Percentiles rank a stretch among this genome's conserved stretches.
Conservation (phyloP, 108 stramenopile species). For the Schizochytrium sp. region DNA sequence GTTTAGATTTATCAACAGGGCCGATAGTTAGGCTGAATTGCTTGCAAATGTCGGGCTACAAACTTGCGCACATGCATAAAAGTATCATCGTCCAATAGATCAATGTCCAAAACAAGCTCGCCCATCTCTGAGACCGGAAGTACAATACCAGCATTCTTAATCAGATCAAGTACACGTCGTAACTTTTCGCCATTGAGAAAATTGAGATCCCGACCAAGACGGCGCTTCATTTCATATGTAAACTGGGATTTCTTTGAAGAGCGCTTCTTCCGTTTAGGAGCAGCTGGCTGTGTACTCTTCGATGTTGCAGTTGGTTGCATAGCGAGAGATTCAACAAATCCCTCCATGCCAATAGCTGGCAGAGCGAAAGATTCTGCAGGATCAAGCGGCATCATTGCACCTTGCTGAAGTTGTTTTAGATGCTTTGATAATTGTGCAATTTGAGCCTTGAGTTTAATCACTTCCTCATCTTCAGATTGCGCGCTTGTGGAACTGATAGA, state of each 20-base stretch:
- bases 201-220: conserved; percentile 41
- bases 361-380: too few species aligned
- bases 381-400: too few species aligned
- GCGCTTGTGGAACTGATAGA: not conserved
- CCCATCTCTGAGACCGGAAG: not conserved
- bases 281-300: too few species aligned
- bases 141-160: not conserved
- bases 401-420: too few species aligned
- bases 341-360: too few species aligned
- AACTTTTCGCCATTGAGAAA: conserved; percentile 36
- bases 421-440: too few species aligned
- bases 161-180: conserved; percentile 16
- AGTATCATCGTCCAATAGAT: conserved; percentile 1
- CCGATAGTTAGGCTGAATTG: conserved; percentile 29
- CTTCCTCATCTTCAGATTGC: too few species aligned
- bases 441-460: too few species aligned
- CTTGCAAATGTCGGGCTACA: conserved; percentile 4
- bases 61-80: conserved; percentile 15
- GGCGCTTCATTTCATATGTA: conserved; percentile 44
- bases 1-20: not conserved
- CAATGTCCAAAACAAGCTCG: conserved; percentile 48
- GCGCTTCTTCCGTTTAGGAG: not conserved
- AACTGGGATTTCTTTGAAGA: not conserved
- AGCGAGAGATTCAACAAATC: too few species aligned
- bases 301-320: too few species aligned